phyloP scores from a whole-genome alignment of 1,284 basidiomycete species.

The Uromyces viciae-fabae region DNA sequence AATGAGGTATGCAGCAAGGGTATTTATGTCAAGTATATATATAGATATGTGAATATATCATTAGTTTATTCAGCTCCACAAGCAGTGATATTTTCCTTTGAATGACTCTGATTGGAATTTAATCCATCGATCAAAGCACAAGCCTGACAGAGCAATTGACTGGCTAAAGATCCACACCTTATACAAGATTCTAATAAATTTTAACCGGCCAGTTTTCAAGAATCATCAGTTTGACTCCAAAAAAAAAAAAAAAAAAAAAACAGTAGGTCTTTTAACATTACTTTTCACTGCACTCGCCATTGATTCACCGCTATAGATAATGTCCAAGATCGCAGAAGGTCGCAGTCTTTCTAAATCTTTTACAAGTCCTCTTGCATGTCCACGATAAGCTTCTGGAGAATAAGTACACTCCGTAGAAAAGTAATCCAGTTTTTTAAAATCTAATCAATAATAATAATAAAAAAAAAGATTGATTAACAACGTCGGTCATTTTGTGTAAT shows the following conservation, averaged over 20 bases:
- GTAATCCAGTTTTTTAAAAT: constrained; percentile 70
- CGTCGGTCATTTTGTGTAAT: neutral
- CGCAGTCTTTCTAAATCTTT: constrained; percentile 92
- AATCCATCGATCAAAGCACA: constrained; percentile 39
- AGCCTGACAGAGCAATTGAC: constrained; percentile 36
- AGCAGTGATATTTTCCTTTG: neutral
- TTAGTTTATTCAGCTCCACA: neutral
- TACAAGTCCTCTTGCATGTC: constrained; percentile 86
- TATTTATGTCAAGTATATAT: too few species aligned
- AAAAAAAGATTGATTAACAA: neutral
- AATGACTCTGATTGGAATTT: neutral
- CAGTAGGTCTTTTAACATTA: constrained; percentile 61
- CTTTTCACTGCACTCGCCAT: constrained; percentile 50
- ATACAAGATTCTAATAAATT: constrained; percentile 80
- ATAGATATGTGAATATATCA: too few species aligned
- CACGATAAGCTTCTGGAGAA: constrained; percentile 88
- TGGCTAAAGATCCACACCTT: constrained; percentile 83
- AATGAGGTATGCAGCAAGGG: too few species aligned
- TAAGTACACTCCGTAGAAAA: constrained; percentile 99
- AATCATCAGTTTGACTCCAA: neutral
- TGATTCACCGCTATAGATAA: constrained; percentile 82
- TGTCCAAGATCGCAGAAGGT: constrained; percentile 92
- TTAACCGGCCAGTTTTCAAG: neutral
- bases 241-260: constrained; percentile 50
- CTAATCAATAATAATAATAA: constrained; percentile 20